Percentiles rank a stretch among this genome's conserved stretches.
Evolutionary conservation across 2,329 filamentous ascomycete species (phyloP).

Genomic region (Fusarium equiseti): DNA sequence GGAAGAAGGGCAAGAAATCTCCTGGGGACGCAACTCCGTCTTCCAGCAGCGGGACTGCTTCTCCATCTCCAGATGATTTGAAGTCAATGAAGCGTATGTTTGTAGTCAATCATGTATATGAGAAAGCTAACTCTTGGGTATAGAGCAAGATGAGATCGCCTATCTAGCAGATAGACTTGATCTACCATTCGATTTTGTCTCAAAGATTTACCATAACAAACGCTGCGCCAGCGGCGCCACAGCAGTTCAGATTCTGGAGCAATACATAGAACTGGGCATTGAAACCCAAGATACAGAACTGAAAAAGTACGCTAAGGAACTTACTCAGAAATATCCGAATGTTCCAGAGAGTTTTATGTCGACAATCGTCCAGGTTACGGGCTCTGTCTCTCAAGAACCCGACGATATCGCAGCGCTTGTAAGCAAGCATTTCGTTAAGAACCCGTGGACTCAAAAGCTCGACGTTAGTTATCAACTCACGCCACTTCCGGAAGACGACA

Average conservation of each 20-base stretch:
- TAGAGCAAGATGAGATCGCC: slow-evolving; percentile 56
- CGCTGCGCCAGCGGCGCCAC: slow-evolving; percentile 56
- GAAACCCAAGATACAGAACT: slow-evolving; percentile 49
- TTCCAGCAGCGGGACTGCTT: slow-evolving; percentile 30
- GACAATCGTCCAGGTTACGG: slow-evolving; percentile 57
- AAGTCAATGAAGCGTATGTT: slow-evolving; percentile 51
- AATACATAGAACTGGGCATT: slow-evolving; percentile 56
- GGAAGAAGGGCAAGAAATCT: slow-evolving; percentile 48
- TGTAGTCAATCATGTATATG: background rate
- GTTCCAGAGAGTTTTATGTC: slow-evolving; percentile 59
- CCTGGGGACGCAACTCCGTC: slow-evolving; percentile 18
- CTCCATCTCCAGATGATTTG: slow-evolving; percentile 32
- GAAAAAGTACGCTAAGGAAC: slow-evolving; percentile 49
- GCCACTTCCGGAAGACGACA: slow-evolving; percentile 52
- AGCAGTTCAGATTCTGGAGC: slow-evolving; percentile 58
- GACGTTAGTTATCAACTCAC: slow-evolving; percentile 55
- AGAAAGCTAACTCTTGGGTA: background rate
- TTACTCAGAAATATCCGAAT: slow-evolving; percentile 56
- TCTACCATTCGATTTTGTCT: slow-evolving; percentile 57
- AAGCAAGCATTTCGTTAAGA: slow-evolving; percentile 58
- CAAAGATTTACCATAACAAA: slow-evolving; percentile 55
- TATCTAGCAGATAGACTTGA: slow-evolving; percentile 60
- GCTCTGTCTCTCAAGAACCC: slow-evolving; percentile 50
- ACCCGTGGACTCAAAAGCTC: slow-evolving; percentile 53
- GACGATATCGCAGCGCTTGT: slow-evolving; percentile 58